Evolutionary conservation across 495 filamentous ascomycete species (phyloP).

Genomic region (Aspergillus haitiensis): DNA sequence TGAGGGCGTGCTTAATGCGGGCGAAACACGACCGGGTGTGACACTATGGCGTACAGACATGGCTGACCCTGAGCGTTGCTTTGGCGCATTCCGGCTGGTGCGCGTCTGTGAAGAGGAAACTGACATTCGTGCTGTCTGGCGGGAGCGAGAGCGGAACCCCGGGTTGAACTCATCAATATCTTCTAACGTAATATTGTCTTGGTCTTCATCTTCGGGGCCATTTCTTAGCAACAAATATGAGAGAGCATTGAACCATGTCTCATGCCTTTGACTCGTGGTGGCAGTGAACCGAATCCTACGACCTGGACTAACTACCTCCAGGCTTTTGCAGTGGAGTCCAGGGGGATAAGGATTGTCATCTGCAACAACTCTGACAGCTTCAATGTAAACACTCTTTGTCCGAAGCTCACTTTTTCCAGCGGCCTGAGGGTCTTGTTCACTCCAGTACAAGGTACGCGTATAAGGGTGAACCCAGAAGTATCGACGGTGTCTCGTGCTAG

Average conservation of each 20-base stretch:
- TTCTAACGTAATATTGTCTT: slow-evolving; percentile 64
- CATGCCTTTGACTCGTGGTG: slow-evolving; percentile 86
- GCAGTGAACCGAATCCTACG: slow-evolving; percentile 90
- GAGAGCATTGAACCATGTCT: slow-evolving; percentile 98
- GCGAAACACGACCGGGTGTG: slow-evolving; percentile 45
- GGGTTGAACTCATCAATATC: slow-evolving; percentile 93
- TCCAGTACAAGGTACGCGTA: slow-evolving; percentile 96
- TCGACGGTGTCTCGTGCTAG: slow-evolving; percentile 81
- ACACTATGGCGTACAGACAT: slow-evolving; percentile 48
- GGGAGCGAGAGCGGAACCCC: slow-evolving; percentile 54
- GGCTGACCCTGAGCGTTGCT: slow-evolving; percentile 50
- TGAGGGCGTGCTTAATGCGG: slow-evolving; percentile 44
- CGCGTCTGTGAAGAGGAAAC: slow-evolving; percentile 82
- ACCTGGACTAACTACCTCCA: slow-evolving; percentile 87
- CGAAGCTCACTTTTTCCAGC: slow-evolving; percentile 75
- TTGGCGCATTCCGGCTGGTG: slow-evolving; percentile 57
- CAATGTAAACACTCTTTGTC: slow-evolving; percentile 93
- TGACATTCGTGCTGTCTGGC: slow-evolving; percentile 61
- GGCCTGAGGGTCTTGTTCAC: slow-evolving; percentile 78
- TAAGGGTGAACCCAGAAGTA: slow-evolving; percentile 99
- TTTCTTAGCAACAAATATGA: slow-evolving; percentile 87
- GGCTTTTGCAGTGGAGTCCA: slow-evolving; percentile 87
- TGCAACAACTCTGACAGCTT: slow-evolving; percentile 87
- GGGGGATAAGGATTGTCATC: slow-evolving; percentile 97
- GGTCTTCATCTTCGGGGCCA: slow-evolving; percentile 57